phyloP scores from a whole-genome alignment of 805 yeast species.

The Kodamaea restingae region DNA sequence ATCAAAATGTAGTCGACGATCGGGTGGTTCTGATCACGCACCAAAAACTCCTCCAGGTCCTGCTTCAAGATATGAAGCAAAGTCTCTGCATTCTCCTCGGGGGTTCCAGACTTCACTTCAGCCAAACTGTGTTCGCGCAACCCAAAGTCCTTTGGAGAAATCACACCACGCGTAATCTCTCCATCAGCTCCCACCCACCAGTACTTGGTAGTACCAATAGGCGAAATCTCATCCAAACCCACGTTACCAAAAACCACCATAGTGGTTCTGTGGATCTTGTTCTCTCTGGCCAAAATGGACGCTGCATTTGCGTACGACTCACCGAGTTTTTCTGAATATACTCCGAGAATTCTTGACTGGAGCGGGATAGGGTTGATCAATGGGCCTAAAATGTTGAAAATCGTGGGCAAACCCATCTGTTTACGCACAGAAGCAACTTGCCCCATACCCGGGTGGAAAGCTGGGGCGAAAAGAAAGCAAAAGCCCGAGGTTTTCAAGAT shows the following conservation, averaged over 20 bases:
- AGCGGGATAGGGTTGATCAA: constrained; percentile 84
- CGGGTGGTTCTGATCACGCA: constrained; percentile 48
- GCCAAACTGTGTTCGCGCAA: constrained; percentile 65
- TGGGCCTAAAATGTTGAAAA: constrained; percentile 93
- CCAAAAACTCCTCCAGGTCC: constrained; percentile 43
- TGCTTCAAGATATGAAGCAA: constrained; percentile 45
- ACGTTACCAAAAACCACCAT: constrained; percentile 92
- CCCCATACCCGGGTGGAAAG: constrained; percentile 90
- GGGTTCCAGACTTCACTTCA: constrained; percentile 79
- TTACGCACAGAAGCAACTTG: constrained; percentile 75
- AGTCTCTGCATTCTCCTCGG: constrained; percentile 71
- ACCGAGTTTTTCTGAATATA: constrained; percentile 75
- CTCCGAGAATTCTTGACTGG: constrained; percentile 83
- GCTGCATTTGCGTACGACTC: constrained; percentile 82
- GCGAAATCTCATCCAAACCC: constrained; percentile 92
- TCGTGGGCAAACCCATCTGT: constrained; percentile 81
- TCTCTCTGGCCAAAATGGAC: constrained; percentile 50
- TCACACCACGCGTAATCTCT: constrained; percentile 37
- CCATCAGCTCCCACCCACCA: constrained; percentile 63
- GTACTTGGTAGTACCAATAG: constrained; percentile 73
- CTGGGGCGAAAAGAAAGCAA: constrained; percentile 85
- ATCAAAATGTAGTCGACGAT: constrained; percentile 84
- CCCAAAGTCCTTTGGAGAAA: constrained; percentile 78
- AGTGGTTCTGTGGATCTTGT: constrained; percentile 49
- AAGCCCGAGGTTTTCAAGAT: constrained; percentile 49